Evolutionary conservation across 2,329 filamentous ascomycete genomes (phyloP).

Genomic region (Trichocomaceae sp.): DNA sequence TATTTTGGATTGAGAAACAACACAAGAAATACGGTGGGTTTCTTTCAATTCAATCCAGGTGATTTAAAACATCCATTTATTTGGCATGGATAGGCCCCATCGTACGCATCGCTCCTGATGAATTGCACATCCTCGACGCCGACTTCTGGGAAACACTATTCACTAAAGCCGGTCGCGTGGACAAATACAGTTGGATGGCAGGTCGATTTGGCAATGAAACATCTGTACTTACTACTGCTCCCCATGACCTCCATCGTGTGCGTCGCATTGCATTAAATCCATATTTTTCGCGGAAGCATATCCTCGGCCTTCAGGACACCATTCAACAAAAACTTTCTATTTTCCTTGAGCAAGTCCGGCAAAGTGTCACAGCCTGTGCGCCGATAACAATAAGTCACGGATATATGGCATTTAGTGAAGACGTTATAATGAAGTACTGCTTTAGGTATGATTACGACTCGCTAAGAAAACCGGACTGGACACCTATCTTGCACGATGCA

Average conservation of each 20-base stretch:
- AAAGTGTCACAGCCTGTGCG: neutral
- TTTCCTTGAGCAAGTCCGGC: neutral
- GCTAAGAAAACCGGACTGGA: slow-evolving; percentile 2
- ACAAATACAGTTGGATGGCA: slow-evolving; percentile 9
- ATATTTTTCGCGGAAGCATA: slow-evolving; percentile 6
- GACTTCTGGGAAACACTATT: slow-evolving; percentile 4
- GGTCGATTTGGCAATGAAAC: slow-evolving; percentile 4
- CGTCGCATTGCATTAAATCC: slow-evolving; percentile 7
- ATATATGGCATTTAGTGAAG: slow-evolving; percentile 8
- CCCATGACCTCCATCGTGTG: slow-evolving; percentile 1
- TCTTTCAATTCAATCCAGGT: neutral
- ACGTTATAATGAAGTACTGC: slow-evolving; percentile 9
- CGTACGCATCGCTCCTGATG: slow-evolving; percentile 7
- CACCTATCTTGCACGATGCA: slow-evolving; percentile 1
- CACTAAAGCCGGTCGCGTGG: neutral
- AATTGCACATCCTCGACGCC: slow-evolving; percentile 6
- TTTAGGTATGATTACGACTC: slow-evolving; percentile 10
- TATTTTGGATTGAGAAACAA: slow-evolving; percentile 21
- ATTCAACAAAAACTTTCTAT: slow-evolving; percentile 1
- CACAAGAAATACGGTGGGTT: slow-evolving; percentile 27
- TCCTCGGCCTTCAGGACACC: slow-evolving; percentile 1
- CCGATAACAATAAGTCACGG: slow-evolving; percentile 3
- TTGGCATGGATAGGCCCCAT: slow-evolving; percentile 15
- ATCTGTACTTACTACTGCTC: neutral
- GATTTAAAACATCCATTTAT: neutral